Conservation (phyloP, 441 rosid species). For the Raphanus hybrid region DNA sequence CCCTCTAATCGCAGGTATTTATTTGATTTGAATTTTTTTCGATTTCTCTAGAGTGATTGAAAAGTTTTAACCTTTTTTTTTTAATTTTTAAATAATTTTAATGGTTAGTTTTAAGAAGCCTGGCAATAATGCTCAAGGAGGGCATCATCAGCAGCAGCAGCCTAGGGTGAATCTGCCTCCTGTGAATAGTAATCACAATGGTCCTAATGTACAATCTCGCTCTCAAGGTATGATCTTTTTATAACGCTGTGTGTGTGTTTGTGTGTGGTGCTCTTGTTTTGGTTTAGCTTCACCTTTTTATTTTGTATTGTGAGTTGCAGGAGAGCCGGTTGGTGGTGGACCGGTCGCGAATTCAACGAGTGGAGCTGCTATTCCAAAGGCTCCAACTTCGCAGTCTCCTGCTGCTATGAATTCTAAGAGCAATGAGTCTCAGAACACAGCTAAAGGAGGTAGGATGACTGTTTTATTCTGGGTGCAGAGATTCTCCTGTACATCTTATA, state of each 20-base stretch:
- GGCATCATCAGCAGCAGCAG: constrained; percentile 52
- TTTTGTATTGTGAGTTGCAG: constrained; percentile 38
- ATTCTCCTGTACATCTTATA: not conserved
- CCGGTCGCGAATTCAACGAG: constrained; percentile 47
- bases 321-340: constrained; percentile 48
- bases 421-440: constrained; percentile 47
- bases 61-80: not conserved
- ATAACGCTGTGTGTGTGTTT: not conserved
- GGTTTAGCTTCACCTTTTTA: constrained; percentile 5
- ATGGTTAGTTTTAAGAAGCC: constrained; percentile 69
- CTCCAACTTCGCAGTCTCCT: constrained; percentile 80
- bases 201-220: constrained; percentile 59
- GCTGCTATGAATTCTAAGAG: constrained; percentile 54
- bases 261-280: constrained; percentile 2
- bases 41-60: not conserved
- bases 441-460: constrained; percentile 54
- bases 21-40: not conserved
- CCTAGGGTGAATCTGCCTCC: constrained; percentile 61
- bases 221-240: constrained; percentile 60
- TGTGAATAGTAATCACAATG: constrained; percentile 59
- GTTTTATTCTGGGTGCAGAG: not conserved
- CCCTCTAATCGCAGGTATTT: constrained; percentile 60
- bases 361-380: constrained; percentile 75
- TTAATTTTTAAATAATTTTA: not conserved
- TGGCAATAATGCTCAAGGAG: constrained; percentile 80